phyloP scores from a whole-genome alignment of 2,329 filamentous ascomycete species.

The Calonectria henricotiae region DNA sequence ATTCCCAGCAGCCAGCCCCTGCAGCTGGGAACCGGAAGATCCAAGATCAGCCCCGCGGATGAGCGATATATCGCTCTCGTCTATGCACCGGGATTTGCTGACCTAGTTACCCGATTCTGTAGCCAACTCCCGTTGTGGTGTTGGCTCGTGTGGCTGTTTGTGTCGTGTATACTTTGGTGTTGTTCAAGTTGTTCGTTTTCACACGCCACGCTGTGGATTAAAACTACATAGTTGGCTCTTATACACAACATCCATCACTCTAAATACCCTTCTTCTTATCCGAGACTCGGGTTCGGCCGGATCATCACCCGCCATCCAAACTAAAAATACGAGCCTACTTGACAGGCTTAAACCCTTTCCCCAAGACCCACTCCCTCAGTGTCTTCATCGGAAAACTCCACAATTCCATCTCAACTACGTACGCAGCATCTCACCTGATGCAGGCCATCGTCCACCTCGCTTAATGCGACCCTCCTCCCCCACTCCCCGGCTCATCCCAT shows the following conservation, averaged over 20 bases:
- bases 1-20: conserved; percentile 10
- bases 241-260: not conserved
- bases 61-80: conserved; percentile 30
- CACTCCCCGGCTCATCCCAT: conserved; percentile 9
- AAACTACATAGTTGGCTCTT: not conserved
- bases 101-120: not conserved
- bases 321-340: conserved; percentile 16
- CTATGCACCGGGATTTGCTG: conserved; percentile 12
- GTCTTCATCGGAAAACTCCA: conserved; percentile 27
- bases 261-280: conserved; percentile 1
- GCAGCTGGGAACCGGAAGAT: conserved; percentile 33
- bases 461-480: conserved; percentile 16
- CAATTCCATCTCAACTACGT: conserved; percentile 17
- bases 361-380: conserved; percentile 2
- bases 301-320: not conserved
- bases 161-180: not conserved
- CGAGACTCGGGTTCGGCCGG: not conserved
- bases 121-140: not conserved
- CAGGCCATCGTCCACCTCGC: not conserved
- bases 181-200: too few species aligned
- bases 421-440: conserved; percentile 19
- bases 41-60: conserved; percentile 30
- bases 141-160: not conserved
- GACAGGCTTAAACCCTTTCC: conserved; percentile 4
- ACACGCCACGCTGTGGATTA: not conserved